Evolutionary conservation across 495 filamentous ascomycete genomes (phyloP).

Genomic region (Lindgomyces ingoldianus): DNA sequence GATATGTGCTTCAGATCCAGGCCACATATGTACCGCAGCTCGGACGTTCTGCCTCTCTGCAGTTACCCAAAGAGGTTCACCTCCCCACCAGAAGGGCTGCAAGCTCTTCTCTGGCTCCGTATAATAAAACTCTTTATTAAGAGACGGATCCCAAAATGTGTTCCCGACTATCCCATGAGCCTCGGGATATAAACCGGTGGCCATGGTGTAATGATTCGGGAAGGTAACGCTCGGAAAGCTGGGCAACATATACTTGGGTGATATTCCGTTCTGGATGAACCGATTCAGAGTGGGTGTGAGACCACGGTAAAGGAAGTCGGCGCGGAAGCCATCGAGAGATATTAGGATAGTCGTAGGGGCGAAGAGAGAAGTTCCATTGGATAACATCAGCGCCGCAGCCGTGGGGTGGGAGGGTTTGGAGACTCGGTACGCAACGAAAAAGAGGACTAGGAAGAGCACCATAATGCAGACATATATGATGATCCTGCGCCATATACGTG

Average conservation of each 20-base stretch:
- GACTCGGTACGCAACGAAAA: constrained; percentile 58
- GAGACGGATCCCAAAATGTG: constrained; percentile 81
- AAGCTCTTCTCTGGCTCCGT: constrained; percentile 71
- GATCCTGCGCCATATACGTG: constrained; percentile 24
- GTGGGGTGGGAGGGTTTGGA: constrained; percentile 49
- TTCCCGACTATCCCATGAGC: constrained; percentile 93
- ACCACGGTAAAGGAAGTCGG: constrained; percentile 82
- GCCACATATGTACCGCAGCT: constrained; percentile 97
- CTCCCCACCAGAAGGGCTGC: constrained; percentile 88
- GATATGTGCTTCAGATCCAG: constrained; percentile 84
- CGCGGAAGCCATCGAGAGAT: constrained; percentile 95
- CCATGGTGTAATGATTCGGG: constrained; percentile 95
- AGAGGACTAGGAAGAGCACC: constrained; percentile 55
- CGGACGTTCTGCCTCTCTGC: constrained; percentile 76
- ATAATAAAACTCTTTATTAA: constrained; percentile 82
- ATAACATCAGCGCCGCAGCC: constrained; percentile 46
- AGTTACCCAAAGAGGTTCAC: constrained; percentile 90
- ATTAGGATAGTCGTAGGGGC: constrained; percentile 90
- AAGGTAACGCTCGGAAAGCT: constrained; percentile 97
- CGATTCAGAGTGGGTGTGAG: constrained; percentile 79
- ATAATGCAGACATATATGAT: constrained; percentile 45
- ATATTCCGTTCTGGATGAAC: constrained; percentile 81
- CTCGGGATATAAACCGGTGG: constrained; percentile 89
- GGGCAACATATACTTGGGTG: constrained; percentile 85
- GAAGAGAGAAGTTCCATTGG: constrained; percentile 83